Percentiles rank a stretch among this genome's conserved stretches.
phyloP scores from a whole-genome alignment of 768 basidiomycete genomes.

The Asterophora parasitica region DNA sequence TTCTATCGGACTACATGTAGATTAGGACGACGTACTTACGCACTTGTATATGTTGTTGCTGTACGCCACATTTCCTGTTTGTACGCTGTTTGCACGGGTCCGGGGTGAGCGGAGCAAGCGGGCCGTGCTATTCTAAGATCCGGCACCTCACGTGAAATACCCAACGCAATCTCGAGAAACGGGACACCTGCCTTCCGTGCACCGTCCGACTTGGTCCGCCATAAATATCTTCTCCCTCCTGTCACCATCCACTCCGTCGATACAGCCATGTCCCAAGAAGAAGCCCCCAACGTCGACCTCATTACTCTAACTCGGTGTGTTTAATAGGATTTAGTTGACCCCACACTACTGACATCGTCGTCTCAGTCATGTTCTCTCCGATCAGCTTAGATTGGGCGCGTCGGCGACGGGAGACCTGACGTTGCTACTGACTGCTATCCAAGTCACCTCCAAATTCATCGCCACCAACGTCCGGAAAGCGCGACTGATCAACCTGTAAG shows the following conservation, averaged over 20 bases:
- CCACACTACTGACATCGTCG: not conserved
- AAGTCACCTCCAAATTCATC: constrained; percentile 95
- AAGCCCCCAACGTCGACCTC: constrained; percentile 77
- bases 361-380: constrained; percentile 77
- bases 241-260: constrained; percentile 19
- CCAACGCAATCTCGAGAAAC: constrained; percentile 6
- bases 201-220: constrained; percentile 21
- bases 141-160: constrained; percentile 27
- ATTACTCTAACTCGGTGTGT: constrained; percentile 88
- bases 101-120: constrained; percentile 10
- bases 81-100: too few relatives aligned
- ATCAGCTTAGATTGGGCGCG: constrained; percentile 78
- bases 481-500: constrained; percentile 93
- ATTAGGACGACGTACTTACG: not conserved
- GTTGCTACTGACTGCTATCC: constrained; percentile 90
- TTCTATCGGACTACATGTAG: constrained; percentile 14
- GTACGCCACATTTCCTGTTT: too few relatives aligned
- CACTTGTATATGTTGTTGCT: not conserved
- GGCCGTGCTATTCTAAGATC: constrained; percentile 18
- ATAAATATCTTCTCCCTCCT: constrained; percentile 4
- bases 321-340: not conserved
- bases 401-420: constrained; percentile 92
- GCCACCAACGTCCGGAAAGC: constrained; percentile 97
- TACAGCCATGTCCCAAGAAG: constrained; percentile 46
- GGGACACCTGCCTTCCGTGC: constrained; percentile 13